phyloP scores from a whole-genome alignment of 2,329 filamentous ascomycete species.

The Xenoacremonium recifei region DNA sequence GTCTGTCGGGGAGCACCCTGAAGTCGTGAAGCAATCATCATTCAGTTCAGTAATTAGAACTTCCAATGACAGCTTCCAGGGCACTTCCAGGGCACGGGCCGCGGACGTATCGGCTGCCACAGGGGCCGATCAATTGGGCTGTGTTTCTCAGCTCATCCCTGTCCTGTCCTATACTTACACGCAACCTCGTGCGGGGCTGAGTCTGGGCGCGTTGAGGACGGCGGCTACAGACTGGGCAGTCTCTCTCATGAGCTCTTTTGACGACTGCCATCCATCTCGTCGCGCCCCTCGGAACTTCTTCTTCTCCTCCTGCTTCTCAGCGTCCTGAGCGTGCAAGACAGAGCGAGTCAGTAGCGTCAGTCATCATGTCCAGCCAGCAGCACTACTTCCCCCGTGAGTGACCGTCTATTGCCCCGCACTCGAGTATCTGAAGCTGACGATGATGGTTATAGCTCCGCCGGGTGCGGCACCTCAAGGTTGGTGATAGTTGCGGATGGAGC shows the following conservation, averaged over 20 bases:
- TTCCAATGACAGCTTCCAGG: too few relatives aligned
- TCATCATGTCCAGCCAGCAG: conserved; percentile 38
- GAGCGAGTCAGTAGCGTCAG: background rate
- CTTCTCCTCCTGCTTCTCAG: conserved; percentile 1
- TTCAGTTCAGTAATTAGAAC: too few relatives aligned
- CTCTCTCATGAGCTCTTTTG: conserved; percentile 4
- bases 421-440: conserved; percentile 18
- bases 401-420: conserved; percentile 2
- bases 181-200: conserved; percentile 9
- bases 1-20: too few relatives aligned
- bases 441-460: conserved; percentile 38
- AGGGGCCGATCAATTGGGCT: background rate
- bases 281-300: conserved; percentile 1
- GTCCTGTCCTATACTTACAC: background rate
- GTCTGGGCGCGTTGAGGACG: conserved; percentile 11
- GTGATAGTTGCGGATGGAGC: conserved; percentile 5
- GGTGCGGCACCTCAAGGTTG: conserved; percentile 31
- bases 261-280: conserved; percentile 2
- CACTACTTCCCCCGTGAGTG: conserved; percentile 49
- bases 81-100: too few relatives aligned
- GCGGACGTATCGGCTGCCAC: too few relatives aligned
- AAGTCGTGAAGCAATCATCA: too few relatives aligned
- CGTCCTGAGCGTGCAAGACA: background rate
- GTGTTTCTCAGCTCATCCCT: too few relatives aligned
- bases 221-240: conserved; percentile 7